Conservation (phyloP, 768 basidiomycete species). For the Macrolepiota albuminosa region DNA sequence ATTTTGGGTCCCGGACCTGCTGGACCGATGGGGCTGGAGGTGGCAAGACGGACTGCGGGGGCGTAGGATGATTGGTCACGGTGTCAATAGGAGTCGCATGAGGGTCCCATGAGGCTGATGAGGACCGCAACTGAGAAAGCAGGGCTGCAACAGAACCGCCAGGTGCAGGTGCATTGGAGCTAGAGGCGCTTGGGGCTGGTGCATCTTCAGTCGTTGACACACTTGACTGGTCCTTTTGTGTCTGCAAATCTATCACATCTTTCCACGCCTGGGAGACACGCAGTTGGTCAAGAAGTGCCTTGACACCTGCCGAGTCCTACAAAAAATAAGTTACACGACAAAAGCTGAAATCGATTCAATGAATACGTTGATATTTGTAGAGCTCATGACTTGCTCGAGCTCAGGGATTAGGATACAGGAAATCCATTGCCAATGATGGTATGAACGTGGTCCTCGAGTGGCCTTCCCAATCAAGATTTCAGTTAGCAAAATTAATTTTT, state of each 20-base stretch:
- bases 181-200: neutral
- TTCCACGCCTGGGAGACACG: slow-evolving; percentile 69
- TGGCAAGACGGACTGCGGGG: slow-evolving; percentile 4
- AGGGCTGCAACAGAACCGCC: slow-evolving; percentile 50
- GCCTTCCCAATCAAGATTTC: neutral
- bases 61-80: neutral
- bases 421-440: neutral
- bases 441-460: neutral
- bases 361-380: slow-evolving; percentile 56
- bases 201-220: neutral
- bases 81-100: neutral
- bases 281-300: slow-evolving; percentile 68
- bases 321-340: slow-evolving; percentile 7
- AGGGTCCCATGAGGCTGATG: slow-evolving; percentile 5
- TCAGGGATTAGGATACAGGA: neutral
- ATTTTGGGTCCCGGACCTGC: slow-evolving; percentile 37
- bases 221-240: slow-evolving; percentile 6
- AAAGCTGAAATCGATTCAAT: slow-evolving; percentile 2
- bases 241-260: slow-evolving; percentile 24
- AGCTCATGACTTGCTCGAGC: slow-evolving; percentile 28
- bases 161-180: slow-evolving; percentile 7
- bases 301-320: slow-evolving; percentile 64
- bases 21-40: neutral
- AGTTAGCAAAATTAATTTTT: neutral
- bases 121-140: slow-evolving; percentile 53